phyloP scores from a whole-genome alignment of 1,284 basidiomycete genomes.

The Phellinidium pouzarii region DNA sequence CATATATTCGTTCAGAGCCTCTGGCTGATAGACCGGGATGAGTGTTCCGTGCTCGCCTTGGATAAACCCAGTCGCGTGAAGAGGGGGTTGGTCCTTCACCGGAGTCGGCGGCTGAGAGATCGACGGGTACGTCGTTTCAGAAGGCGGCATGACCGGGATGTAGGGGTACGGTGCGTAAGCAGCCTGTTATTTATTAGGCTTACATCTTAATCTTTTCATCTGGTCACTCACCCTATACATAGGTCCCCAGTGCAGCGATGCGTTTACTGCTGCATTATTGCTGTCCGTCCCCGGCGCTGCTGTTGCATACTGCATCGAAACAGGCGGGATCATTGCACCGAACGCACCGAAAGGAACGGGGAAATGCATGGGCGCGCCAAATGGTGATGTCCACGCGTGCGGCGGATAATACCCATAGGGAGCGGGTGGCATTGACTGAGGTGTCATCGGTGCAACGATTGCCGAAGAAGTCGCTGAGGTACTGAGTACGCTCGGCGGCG shows the following conservation, averaged over 20 bases:
- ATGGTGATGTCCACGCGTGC: constrained; percentile 49
- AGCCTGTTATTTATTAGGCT: too few species aligned
- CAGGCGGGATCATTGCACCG: constrained; percentile 6
- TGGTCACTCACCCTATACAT: constrained; percentile 15
- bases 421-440: constrained; percentile 31
- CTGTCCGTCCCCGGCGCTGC: constrained; percentile 1
- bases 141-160: constrained; percentile 6
- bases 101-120: constrained; percentile 22
- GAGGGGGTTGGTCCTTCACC: constrained; percentile 42
- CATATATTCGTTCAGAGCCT: constrained; percentile 56
- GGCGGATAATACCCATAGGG: constrained; percentile 43
- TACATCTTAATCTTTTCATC: not conserved
- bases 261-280: not conserved
- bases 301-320: constrained; percentile 5
- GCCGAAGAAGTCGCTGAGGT: constrained; percentile 20
- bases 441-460: constrained; percentile 28
- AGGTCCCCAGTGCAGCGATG: constrained; percentile 7
- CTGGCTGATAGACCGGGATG: constrained; percentile 63
- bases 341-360: constrained; percentile 36
- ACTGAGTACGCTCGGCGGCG: constrained; percentile 21
- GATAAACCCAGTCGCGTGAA: constrained; percentile 62
- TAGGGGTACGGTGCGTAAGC: constrained; percentile 38
- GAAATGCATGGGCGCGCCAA: constrained; percentile 44
- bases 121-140: constrained; percentile 8
- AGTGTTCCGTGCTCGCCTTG: constrained; percentile 65